A percentile compares a stretch with the other conserved stretches of the same genome.
These are phyloP conservation scores for Wickerhamiella infanticola DNA, from an alignment of 1,139 yeast species.

Conservation along the genomic window DNA sequence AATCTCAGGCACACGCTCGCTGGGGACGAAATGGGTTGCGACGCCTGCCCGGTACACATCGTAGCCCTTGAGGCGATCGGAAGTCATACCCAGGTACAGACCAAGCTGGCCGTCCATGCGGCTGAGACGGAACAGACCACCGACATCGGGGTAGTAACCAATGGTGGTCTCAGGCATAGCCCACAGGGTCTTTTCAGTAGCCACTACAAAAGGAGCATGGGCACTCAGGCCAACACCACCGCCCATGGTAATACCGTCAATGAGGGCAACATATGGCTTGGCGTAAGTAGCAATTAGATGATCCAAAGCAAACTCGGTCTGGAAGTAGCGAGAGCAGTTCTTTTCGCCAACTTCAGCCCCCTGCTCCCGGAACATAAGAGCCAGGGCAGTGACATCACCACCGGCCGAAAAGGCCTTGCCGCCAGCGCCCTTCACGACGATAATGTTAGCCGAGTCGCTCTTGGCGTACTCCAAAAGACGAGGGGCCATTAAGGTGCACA, in stretches of 20 bases:
- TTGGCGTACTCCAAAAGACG: constrained; percentile 64
- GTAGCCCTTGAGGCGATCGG: constrained; percentile 57
- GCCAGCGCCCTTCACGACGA: constrained; percentile 56
- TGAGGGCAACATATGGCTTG: constrained; percentile 70
- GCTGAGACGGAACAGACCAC: constrained; percentile 79
- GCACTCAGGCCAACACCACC: constrained; percentile 92
- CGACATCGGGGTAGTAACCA: constrained; percentile 95
- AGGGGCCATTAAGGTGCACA: constrained; percentile 64
- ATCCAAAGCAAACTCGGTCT: constrained; percentile 67
- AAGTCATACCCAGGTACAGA: constrained; percentile 73
- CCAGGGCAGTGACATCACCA: constrained; percentile 78
- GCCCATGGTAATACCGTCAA: constrained; percentile 95
- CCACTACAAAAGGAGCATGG: constrained; percentile 88
- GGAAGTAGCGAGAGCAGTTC: constrained; percentile 50
- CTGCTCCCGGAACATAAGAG: constrained; percentile 34
- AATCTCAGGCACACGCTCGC: constrained; percentile 45
- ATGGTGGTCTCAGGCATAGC: constrained; percentile 98
- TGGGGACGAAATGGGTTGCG: constrained; percentile 79
- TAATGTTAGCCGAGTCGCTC: constrained; percentile 44
- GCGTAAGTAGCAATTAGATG: constrained; percentile 63
- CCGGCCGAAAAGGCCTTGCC: constrained; percentile 46
- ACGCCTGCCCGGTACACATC: constrained; percentile 73
- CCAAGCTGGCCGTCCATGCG: constrained; percentile 73
- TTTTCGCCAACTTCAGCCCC: constrained; percentile 21
- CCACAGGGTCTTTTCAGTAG: constrained; percentile 75